Conservation (phyloP, 2,329 filamentous ascomycete species). For the Phialemonium atrogriseum region DNA sequence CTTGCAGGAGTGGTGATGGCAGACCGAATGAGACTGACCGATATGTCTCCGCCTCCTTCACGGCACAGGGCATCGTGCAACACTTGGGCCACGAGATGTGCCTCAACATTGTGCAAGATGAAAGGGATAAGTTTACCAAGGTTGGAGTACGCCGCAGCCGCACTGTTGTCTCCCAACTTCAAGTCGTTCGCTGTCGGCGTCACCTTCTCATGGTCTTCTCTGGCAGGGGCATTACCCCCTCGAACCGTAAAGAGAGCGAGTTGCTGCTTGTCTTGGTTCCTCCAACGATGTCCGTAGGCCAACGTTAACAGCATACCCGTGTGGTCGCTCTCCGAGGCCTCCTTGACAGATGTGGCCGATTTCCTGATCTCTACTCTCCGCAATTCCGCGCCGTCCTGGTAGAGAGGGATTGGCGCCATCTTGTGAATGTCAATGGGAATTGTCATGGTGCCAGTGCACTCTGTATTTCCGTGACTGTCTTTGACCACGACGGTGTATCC, state of each 20-base stretch:
- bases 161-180: too few relatives aligned
- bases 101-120: slow-evolving; percentile 58
- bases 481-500: slow-evolving; percentile 26
- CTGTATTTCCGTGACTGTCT: too few relatives aligned
- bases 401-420: too few relatives aligned
- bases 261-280: slow-evolving; percentile 25
- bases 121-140: slow-evolving; percentile 60
- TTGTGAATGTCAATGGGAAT: too few relatives aligned
- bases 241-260: slow-evolving; percentile 28
- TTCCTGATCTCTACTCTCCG: slow-evolving; percentile 6
- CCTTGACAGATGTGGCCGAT: slow-evolving; percentile 2
- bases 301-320: slow-evolving; percentile 34
- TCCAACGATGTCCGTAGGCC: slow-evolving; percentile 36
- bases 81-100: slow-evolving; percentile 53
- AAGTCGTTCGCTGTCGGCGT: neutral
- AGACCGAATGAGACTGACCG: slow-evolving; percentile 47
- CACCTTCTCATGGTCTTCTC: neutral
- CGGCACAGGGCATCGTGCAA: slow-evolving; percentile 41
- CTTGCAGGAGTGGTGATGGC: slow-evolving; percentile 63
- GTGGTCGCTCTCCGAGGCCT: too few relatives aligned
- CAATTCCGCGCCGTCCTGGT: too few relatives aligned
- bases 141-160: slow-evolving; percentile 30
- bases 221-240: slow-evolving; percentile 3
- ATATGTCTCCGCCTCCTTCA: slow-evolving; percentile 44
- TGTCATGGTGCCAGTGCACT: too few relatives aligned